Base-by-base conservation (phyloP, 257 asterid species). In the Pogostemon cablin region DNA sequence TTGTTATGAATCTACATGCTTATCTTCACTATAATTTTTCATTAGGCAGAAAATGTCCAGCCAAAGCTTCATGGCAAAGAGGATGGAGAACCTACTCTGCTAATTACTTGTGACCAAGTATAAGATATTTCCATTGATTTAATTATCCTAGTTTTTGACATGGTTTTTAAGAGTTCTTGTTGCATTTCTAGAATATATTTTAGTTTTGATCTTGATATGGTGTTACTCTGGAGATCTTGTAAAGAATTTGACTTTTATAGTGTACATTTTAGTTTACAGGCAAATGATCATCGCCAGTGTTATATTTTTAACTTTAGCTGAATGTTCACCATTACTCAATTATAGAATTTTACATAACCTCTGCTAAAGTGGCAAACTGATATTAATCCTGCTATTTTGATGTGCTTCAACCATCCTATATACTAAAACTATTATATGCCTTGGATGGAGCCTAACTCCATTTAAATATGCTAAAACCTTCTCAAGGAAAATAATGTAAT, bases 21-120 rank as follows among this genome's bases (percentile, higher is more conserved):
- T 62, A 82, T 72, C 68, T 75, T 71, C 63, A 77, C 38, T 78
- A 58, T 77, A 75, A 81, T 68, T 78, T 80, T 79, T 80, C 80
- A 77, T 76, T 87, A 92, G 98, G 98, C 85, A 72, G 90, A 88
- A 84, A 90, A 85, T 75, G 84, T 74, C 79, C 76, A 69, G 79
- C 76, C 86, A 81, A 88, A 84, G 88, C 87, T 75, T 79, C 85
- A 77, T 40, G 80, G 82, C 82, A 75, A 76, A 75, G 84, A 66
- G 80, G 93, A 86, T 78, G 95, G 88, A 25, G 82, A 73, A 82
- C 84, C 96, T 69, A 84, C 86, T 57, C 85, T 92, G 85, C 91
- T 92, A 76, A 75, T 92, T 79, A 92, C 98, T 48, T 92, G 97
- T 79, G 97, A 92, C 79, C 98, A 90, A 90, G 98, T 92, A 90